Conservation (phyloP, 441 rosid species). For the Manihot esculenta region DNA sequence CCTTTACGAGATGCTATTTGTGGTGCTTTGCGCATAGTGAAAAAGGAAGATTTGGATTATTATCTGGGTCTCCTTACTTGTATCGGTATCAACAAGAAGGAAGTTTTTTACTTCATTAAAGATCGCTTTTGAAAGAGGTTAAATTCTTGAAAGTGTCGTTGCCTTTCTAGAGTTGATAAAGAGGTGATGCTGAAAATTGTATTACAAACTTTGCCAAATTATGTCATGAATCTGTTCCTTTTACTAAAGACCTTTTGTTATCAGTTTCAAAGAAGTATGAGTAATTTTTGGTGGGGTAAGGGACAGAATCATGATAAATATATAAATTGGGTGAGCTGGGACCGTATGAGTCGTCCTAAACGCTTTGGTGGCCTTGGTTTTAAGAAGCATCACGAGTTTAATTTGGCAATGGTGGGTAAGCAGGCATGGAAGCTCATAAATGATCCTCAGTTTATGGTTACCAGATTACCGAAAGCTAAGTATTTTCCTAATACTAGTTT, state of each 20-base stretch:
- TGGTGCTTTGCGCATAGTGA: background rate
- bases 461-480: background rate
- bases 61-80: background rate
- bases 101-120: background rate
- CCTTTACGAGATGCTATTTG: too few relatives aligned
- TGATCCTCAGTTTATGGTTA: background rate
- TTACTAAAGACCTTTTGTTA: background rate
- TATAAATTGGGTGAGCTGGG: background rate
- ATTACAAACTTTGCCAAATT: background rate
- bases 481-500: conserved; percentile 1
- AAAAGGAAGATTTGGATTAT: background rate
- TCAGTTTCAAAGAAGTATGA: background rate
- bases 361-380: background rate
- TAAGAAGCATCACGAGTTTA: background rate
- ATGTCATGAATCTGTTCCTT: background rate
- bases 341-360: background rate
- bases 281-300: background rate
- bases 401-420: background rate
- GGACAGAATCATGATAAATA: background rate
- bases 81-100: background rate
- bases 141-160: background rate
- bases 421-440: background rate
- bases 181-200: background rate
- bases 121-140: background rate
- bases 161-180: background rate